Conservation (phyloP, 2,329 filamentous ascomycete species). For the Blastomyces emzantsi region DNA sequence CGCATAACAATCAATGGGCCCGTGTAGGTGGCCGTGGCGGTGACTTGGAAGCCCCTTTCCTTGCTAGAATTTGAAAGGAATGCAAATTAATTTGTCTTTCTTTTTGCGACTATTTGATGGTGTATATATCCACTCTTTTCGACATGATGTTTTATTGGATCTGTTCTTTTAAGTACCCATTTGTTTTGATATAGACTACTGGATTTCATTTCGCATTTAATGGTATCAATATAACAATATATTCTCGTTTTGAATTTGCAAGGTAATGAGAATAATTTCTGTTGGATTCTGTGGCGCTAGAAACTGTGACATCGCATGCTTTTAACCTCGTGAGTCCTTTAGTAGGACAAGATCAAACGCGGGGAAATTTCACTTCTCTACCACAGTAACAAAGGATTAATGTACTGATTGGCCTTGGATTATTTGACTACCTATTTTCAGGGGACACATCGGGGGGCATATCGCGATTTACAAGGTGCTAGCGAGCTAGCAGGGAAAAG, state of each 20-base stretch:
- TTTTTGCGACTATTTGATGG: neutral
- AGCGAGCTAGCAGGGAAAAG: neutral
- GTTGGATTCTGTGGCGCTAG: neutral
- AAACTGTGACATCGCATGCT: neutral
- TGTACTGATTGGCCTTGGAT: too few species aligned
- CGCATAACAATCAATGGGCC: conserved; percentile 12
- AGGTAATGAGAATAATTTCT: neutral
- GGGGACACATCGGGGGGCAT: neutral
- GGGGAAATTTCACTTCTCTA: too few species aligned
- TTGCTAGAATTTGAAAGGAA: conserved; percentile 11
- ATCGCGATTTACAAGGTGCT: neutral
- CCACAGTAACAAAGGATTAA: too few species aligned
- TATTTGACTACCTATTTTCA: too few species aligned
- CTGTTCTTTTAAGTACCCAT: neutral
- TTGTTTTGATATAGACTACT: neutral
- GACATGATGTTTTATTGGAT: neutral
- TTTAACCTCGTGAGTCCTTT: neutral
- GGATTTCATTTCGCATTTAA: neutral
- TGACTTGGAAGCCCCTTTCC: conserved; percentile 8
- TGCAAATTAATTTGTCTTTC: neutral
- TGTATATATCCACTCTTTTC: too few species aligned
- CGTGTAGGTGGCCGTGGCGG: conserved; percentile 10
- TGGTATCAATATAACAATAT: neutral
- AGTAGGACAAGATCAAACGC: too few species aligned
- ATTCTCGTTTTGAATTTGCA: neutral